phyloP scores from a whole-genome alignment of 306 rosid genomes.

The Vigna hirtella region DNA sequence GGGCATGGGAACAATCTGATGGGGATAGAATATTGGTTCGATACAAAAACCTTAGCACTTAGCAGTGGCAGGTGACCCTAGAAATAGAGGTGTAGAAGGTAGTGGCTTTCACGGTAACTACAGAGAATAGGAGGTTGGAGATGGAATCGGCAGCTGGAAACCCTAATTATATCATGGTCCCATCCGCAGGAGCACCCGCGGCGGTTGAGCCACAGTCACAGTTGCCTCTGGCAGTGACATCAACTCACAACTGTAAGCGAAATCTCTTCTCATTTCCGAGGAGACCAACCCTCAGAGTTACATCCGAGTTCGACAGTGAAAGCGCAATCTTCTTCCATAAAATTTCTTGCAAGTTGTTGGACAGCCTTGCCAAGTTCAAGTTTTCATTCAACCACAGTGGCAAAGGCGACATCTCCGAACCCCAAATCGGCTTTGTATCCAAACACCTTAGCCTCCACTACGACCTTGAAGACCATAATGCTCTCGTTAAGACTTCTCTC shows the following conservation, averaged over 20 bases:
- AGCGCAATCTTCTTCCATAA: slow-evolving; percentile 71
- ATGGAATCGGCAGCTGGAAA: slow-evolving; percentile 47
- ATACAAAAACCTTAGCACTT: not conserved
- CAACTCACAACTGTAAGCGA: slow-evolving; percentile 17
- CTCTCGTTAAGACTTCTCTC: slow-evolving; percentile 68
- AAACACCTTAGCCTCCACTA: slow-evolving; percentile 70
- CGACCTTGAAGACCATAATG: slow-evolving; percentile 68
- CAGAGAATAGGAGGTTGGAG: slow-evolving; percentile 43
- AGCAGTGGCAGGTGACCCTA: not conserved
- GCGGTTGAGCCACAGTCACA: slow-evolving; percentile 13
- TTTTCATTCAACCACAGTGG: slow-evolving; percentile 64
- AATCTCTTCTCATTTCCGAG: slow-evolving; percentile 54
- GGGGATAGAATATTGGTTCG: not conserved
- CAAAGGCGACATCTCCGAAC: slow-evolving; percentile 68
- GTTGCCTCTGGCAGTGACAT: slow-evolving; percentile 27
- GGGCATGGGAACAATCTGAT: not conserved
- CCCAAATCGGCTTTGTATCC: slow-evolving; percentile 71
- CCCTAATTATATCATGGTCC: slow-evolving; percentile 51
- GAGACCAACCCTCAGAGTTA: slow-evolving; percentile 71
- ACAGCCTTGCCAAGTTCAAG: slow-evolving; percentile 80
- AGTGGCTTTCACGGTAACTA: not conserved
- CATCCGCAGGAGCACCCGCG: slow-evolving; percentile 40
- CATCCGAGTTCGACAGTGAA: slow-evolving; percentile 93
- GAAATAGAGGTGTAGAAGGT: not conserved
- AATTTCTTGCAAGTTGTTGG: slow-evolving; percentile 81